Percentiles rank a stretch among this genome's conserved stretches.
phyloP scores from a whole-genome alignment of 2,329 filamentous ascomycete species.

The Colletotrichum gloeosporioides region DNA sequence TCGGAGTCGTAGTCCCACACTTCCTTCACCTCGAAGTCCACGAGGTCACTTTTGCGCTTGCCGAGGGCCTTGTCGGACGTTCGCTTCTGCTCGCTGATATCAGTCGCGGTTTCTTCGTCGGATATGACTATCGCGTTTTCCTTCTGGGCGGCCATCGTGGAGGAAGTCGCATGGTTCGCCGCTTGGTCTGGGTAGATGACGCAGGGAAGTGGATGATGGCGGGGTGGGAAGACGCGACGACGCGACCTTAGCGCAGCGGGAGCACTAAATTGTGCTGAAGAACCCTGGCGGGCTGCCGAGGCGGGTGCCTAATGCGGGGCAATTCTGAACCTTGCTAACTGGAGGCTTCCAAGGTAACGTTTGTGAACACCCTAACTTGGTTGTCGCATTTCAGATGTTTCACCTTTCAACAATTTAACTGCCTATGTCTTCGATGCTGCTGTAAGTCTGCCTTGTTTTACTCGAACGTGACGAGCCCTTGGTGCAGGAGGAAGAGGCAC shows the following conservation, averaged over 20 bases:
- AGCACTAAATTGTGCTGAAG: neutral
- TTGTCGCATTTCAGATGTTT: accelerated
- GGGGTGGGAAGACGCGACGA: conserved; percentile 1
- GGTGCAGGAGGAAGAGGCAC: accelerated
- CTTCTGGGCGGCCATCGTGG: neutral
- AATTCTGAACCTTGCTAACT: too few relatives aligned
- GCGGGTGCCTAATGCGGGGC: neutral
- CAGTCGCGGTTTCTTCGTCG: conserved; percentile 1
- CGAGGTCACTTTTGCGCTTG: conserved; percentile 43
- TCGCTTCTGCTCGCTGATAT: neutral
- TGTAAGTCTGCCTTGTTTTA: too few relatives aligned
- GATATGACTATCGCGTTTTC: neutral
- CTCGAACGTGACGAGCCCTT: neutral
- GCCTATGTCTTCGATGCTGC: too few relatives aligned
- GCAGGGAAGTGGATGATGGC: neutral
- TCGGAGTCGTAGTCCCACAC: conserved; percentile 66
- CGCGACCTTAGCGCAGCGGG: neutral
- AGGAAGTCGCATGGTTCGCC: neutral
- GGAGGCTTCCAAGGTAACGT: neutral
- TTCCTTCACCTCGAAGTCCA: conserved; percentile 47
- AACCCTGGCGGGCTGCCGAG: neutral
- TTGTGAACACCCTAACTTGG: neutral
- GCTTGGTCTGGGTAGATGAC: neutral
- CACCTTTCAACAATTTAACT: too few relatives aligned
- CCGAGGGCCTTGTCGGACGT: conserved; percentile 14